Base-by-base conservation (phyloP, 805 yeast species). In the Candida maesae region DNA sequence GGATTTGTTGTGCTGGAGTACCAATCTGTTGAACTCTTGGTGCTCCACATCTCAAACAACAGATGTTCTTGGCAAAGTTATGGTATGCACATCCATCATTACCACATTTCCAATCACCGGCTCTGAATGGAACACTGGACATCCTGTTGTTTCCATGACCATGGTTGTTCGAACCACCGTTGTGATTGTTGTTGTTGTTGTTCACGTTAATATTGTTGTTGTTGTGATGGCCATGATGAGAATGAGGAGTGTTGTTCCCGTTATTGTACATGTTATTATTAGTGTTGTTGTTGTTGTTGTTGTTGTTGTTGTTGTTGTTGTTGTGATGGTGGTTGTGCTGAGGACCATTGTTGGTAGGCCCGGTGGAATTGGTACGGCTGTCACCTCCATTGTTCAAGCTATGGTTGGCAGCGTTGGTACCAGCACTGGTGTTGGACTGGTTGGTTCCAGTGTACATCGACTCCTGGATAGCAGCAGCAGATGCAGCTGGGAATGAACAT, bases 31-130 rank as follows among this genome's bases (percentile, higher is more conserved):
- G 45, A 21, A 40, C 58, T 35, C 83, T 77, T 33, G 90, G 81
- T 2, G 86, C 84, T 4, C 95, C 95, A 65, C 97, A 89, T 59
- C 91, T 81, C 58, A 89, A 71, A 60, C 97, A 89, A 43, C 81
- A 79, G 42, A 86, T 70, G 61, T 89, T 89, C 57, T 89, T 89
- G 3, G 96, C 96, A 70, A 89, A 89, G 61, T 89, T 89, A 63
- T 89, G 96, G 61, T 90, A 90, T 25, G 79, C 73, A 61, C 96
- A 90, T 19, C 76, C 69, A 41, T 83, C 90, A 48, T 76, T 79
- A 20, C 76, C 70, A 67, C 96, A 90, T 62, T 88, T 89, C 96
- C 96, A 90, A 64, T 89, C 97, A 38, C 96, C 96, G 3, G 96
- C 96, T 53, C 97, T 75, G 64, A 90, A 90, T 23, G 96, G 96